Conservation (phyloP, 2,329 filamentous ascomycete species). For the Metarhizium rileyi region DNA sequence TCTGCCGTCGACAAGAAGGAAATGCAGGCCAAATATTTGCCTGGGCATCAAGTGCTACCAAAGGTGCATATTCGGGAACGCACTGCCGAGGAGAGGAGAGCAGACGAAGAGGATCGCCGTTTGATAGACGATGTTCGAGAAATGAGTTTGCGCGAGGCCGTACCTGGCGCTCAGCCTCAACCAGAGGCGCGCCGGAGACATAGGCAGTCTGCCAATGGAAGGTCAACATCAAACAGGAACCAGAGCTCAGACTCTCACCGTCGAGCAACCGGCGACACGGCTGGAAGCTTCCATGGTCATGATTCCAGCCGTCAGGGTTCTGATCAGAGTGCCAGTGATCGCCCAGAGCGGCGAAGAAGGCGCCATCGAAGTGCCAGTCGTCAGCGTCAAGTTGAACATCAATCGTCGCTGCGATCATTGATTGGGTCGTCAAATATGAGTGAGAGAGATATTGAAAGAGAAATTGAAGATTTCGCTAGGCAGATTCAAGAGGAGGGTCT, state of each 20-base stretch:
- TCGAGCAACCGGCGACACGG: constrained; percentile 14
- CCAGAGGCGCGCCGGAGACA: constrained; percentile 20
- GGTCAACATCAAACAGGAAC: constrained; percentile 21
- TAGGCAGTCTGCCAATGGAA: constrained; percentile 23
- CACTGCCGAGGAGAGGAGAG: constrained; percentile 41
- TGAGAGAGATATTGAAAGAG: constrained; percentile 69
- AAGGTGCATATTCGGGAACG: constrained; percentile 41
- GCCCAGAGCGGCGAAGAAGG: constrained; percentile 20
- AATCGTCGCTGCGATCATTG: constrained; percentile 77
- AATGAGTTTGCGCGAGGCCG: constrained; percentile 61
- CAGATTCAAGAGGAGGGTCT: constrained; percentile 85
- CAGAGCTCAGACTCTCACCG: constrained; percentile 21
- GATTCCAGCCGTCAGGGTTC: constrained; percentile 17
- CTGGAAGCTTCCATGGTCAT: constrained; percentile 15
- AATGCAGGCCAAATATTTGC: constrained; percentile 65
- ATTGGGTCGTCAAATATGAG: constrained; percentile 72
- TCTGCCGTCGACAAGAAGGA: constrained; percentile 65
- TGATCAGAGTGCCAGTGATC: constrained; percentile 28
- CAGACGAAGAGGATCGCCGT: constrained; percentile 57
- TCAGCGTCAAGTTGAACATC: constrained; percentile 67
- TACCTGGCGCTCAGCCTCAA: constrained; percentile 31
- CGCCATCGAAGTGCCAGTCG: constrained; percentile 36
- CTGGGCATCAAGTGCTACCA: constrained; percentile 72
- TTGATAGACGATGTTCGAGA: constrained; percentile 63
- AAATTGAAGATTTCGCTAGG: constrained; percentile 81